Evolutionary conservation across 2,329 filamentous ascomycete species (phyloP).

Genomic region (Cordyceps militaris): DNA sequence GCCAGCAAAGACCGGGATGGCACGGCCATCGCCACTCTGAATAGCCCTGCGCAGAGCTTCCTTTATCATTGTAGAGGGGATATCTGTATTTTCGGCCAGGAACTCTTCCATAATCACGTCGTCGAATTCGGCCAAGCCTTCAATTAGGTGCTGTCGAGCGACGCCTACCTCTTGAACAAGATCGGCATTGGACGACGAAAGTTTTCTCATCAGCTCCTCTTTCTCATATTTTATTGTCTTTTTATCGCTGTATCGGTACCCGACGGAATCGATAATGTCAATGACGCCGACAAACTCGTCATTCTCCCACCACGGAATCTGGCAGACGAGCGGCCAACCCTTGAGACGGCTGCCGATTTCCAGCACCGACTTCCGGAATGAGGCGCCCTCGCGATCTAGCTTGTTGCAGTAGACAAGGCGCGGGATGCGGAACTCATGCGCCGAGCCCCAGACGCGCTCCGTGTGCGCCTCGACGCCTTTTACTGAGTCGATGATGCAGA

Average conservation of each 20-base stretch:
- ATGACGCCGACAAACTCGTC: conserved; percentile 76
- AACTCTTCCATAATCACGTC: conserved; percentile 80
- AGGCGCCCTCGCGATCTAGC: conserved; percentile 68
- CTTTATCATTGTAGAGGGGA: conserved; percentile 60
- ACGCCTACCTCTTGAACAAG: conserved; percentile 62
- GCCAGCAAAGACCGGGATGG: conserved; percentile 83
- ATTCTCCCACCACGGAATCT: conserved; percentile 90
- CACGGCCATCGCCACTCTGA: conserved; percentile 56
- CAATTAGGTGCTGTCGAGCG: conserved; percentile 71
- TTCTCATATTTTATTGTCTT: conserved; percentile 30
- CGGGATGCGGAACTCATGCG: conserved; percentile 77
- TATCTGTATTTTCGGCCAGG: conserved; percentile 68
- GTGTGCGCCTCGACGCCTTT: conserved; percentile 95
- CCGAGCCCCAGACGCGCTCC: conserved; percentile 91
- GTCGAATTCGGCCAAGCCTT: conserved; percentile 81
- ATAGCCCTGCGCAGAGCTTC: conserved; percentile 68
- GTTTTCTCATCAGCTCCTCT: conserved; percentile 31
- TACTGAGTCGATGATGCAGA: conserved; percentile 89
- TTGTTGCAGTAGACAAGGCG: conserved; percentile 74
- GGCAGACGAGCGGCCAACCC: conserved; percentile 84
- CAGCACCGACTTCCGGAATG: conserved; percentile 75
- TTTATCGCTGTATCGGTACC: conserved; percentile 58
- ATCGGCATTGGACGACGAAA: conserved; percentile 38
- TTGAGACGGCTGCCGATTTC: conserved; percentile 75
- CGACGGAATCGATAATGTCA: conserved; percentile 70